phyloP scores from a whole-genome alignment of 2,329 filamentous ascomycete species.

The Calonectria multiphialidica region DNA sequence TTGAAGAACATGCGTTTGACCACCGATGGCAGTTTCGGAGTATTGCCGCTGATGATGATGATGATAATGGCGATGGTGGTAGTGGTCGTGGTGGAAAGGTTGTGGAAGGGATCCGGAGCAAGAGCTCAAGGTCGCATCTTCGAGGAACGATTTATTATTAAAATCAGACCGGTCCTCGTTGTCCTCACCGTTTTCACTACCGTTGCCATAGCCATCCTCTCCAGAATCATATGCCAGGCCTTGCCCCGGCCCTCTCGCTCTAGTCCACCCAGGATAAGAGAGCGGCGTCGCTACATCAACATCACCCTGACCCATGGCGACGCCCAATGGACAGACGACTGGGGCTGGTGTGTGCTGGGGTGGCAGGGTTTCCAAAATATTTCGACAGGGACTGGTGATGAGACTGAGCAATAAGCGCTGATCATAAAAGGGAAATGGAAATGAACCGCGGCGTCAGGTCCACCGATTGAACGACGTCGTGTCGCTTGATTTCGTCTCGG shows the following conservation, averaged over 20 bases:
- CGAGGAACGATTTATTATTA: slow-evolving; percentile 44
- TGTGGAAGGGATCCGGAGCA: slow-evolving; percentile 34
- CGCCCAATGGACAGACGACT: slow-evolving; percentile 31
- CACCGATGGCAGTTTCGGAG: slow-evolving; percentile 21
- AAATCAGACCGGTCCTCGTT: slow-evolving; percentile 30
- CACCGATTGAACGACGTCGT: slow-evolving; percentile 33
- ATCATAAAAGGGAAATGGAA: slow-evolving; percentile 43
- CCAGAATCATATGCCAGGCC: slow-evolving; percentile 30
- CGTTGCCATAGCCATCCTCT: slow-evolving; percentile 26
- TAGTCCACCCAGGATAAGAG: slow-evolving; percentile 36
- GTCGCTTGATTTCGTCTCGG: slow-evolving; percentile 13
- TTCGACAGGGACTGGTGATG: slow-evolving; percentile 40
- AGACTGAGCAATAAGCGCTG: slow-evolving; percentile 37
- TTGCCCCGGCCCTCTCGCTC: slow-evolving; percentile 30
- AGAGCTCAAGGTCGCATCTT: slow-evolving; percentile 43
- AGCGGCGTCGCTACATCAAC: slow-evolving; percentile 35
- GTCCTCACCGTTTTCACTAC: slow-evolving; percentile 29
- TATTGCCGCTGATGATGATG: slow-evolving; percentile 24
- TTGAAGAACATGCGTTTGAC: slow-evolving; percentile 30
- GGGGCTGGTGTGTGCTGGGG: slow-evolving; percentile 26
- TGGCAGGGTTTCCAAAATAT: slow-evolving; percentile 36
- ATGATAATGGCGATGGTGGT: slow-evolving; percentile 14
- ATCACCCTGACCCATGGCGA: slow-evolving; percentile 43
- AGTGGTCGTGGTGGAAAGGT: slow-evolving; percentile 20
- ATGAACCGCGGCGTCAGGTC: slow-evolving; percentile 40